phyloP scores from a whole-genome alignment of 2,329 filamentous ascomycete genomes.

The Colletotrichum kahawae region DNA sequence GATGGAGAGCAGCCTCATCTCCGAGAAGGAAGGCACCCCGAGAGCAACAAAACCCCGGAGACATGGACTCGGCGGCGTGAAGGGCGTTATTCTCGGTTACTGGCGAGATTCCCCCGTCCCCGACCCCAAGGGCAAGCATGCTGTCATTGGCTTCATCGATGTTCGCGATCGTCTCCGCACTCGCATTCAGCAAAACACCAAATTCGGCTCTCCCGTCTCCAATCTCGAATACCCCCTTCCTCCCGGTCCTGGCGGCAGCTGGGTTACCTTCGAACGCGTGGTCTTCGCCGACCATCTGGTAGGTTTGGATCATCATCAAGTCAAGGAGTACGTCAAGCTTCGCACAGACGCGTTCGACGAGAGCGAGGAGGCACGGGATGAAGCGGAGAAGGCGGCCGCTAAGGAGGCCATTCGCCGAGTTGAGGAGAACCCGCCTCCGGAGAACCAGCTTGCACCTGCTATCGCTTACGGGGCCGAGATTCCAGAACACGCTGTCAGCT shows the following conservation, averaged over 20 bases:
- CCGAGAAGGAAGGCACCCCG: slow-evolving; percentile 29
- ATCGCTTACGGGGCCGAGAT: slow-evolving; percentile 58
- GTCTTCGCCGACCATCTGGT: slow-evolving; percentile 63
- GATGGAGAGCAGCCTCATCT: slow-evolving; percentile 40
- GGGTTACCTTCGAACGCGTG: slow-evolving; percentile 67
- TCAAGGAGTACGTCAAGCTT: slow-evolving; percentile 68
- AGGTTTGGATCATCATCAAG: slow-evolving; percentile 58
- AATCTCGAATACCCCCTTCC: slow-evolving; percentile 49
- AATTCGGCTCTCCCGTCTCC: slow-evolving; percentile 49
- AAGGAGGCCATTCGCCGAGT: slow-evolving; percentile 52
- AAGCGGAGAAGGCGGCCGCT: slow-evolving; percentile 47
- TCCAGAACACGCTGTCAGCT: slow-evolving; percentile 45
- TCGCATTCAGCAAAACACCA: slow-evolving; percentile 57
- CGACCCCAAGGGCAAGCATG: slow-evolving; percentile 56
- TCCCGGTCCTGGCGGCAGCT: slow-evolving; percentile 65
- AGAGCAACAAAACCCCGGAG: slow-evolving; percentile 16
- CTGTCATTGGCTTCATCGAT: slow-evolving; percentile 68
- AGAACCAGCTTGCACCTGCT: slow-evolving; percentile 45
- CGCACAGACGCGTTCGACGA: slow-evolving; percentile 44
- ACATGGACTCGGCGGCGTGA: slow-evolving; percentile 35
- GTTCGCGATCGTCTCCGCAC: slow-evolving; percentile 65
- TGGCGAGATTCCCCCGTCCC: slow-evolving; percentile 65
- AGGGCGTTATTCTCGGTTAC: slow-evolving; percentile 59
- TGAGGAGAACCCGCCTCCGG: slow-evolving; percentile 45
- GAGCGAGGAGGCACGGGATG: slow-evolving; percentile 41